Percentiles rank a stretch among this genome's conserved stretches.
Evolutionary conservation across 1,284 basidiomycete species (phyloP).

Genomic region (Ustilago cynodontis): DNA sequence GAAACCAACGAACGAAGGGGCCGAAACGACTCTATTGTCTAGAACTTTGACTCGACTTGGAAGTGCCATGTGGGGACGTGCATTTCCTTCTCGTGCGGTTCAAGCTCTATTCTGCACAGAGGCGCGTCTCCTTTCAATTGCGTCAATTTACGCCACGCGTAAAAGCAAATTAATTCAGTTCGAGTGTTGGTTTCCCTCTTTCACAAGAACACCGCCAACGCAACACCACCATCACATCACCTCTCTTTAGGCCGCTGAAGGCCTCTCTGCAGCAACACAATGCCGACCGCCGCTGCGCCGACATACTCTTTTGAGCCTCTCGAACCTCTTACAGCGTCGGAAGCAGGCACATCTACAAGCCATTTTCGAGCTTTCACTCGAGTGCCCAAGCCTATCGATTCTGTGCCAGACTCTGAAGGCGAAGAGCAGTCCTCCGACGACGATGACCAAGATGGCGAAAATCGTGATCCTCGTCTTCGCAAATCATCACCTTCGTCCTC

Average conservation of each 20-base stretch:
- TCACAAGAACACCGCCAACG: not conserved
- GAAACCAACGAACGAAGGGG: too few relatives aligned
- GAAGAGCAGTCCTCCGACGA: conserved; percentile 34
- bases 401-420: conserved; percentile 35
- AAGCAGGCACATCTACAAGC: conserved; percentile 28
- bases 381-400: conserved; percentile 17
- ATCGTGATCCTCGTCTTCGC: conserved; percentile 25
- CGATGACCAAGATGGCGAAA: conserved; percentile 25
- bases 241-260: not conserved
- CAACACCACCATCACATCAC: not conserved
- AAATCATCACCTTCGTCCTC: conserved; percentile 22
- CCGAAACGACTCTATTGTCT: too few relatives aligned
- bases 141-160: conserved; percentile 44
- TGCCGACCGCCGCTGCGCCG: conserved; percentile 16
- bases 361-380: conserved; percentile 46
- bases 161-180: not conserved
- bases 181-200: not conserved
- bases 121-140: conserved; percentile 8
- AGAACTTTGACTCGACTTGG: conserved; percentile 1
- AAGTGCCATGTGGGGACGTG: conserved; percentile 21
- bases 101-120: not conserved
- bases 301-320: conserved; percentile 36
- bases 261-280: not conserved
- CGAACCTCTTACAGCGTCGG: conserved; percentile 20
- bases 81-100: conserved; percentile 35